Evolutionary conservation across 208 protist species (phyloP), one percentile per base, ranked within the genome.

Genomic region (Leishmania tropica): DNA sequence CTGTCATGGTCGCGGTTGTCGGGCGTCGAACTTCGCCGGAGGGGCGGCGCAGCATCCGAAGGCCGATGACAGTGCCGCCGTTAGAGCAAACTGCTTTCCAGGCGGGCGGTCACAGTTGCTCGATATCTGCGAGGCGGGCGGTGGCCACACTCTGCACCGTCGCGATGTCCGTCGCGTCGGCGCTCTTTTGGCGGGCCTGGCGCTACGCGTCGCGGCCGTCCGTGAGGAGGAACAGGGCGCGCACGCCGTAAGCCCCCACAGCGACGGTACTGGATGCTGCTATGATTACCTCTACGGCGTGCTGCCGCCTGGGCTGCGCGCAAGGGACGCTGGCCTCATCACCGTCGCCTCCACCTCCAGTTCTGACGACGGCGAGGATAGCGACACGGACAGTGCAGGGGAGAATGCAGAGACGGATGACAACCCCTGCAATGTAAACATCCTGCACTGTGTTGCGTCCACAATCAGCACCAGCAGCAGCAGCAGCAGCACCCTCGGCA

Each of bases 81-180:
- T n/a, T 42, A 47, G 21, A 53, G 68, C 35, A 51, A 35, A 1
- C 10, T 7, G 5, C 35, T 53, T 51, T 73, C 21, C 68, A 35
- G 42, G 11, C 4, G 19, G 40, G 21, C 68, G 10, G 37, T 40
- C 17, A 2, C 21, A 3, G 70, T 74, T 51, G 45, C 28, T 53
- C 15, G 17, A 42, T 40, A 0, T 73, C 15, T 28, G 2, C 19
- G 48, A 24, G 40, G n/a, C 8, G 10, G 17, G 31, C 11, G 58
- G 28, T 48, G 81, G 75, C 10, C 35, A 81, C 76, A 40, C 54
- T 37, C 15, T 88, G 13, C 85, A 88, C 64, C 85, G 82, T 10
- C 75, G 78, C 31, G 79, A 88, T 73, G 58, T 88, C 5, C 85
- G 85, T n/a, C 67, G 53, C 45, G 35, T 81, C 8, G 37, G 85